Evolutionary conservation across 2,329 filamentous ascomycete genomes (phyloP), one percentile per base, ranked within the genome.

Genomic region (Penicillium oxalicum): DNA sequence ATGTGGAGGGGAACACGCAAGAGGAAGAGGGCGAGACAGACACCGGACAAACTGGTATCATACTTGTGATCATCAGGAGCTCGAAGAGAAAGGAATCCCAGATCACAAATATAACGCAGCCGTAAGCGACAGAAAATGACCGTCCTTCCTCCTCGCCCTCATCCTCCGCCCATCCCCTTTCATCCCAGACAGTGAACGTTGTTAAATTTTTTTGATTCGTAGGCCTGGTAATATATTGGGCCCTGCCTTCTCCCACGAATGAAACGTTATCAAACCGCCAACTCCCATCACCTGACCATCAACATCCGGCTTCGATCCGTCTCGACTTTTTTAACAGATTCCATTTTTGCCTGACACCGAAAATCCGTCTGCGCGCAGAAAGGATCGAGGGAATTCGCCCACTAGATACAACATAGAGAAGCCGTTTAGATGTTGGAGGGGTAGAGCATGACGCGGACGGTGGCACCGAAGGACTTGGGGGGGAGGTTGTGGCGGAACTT

Each of bases 401-500:
- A 64, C 63, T 61, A 60, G 55, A 67, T 63, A 63, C 60, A 61
- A 67, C 61, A 63, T 59, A 61, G 58, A 59, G 58, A 63, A 63
- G 55, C 54, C 61, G 61, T 77, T 86, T 91, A 95, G 86, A 96
- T 93, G 80, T 88, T 90, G 72, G 89, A 94, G 76, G 90, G 90
- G 83, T 95, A 95, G 77, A 95, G 82, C 90, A 95, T 95, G 77
- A 95, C 83, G 77, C 91, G 86, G 79, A 95, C 87, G 69, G 88
- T 91, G 73, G 90, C 89, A 78, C 91, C 90, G 81, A 97, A 96
- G 72, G 88, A 90, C 81, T 91, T 91, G 68, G 93, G 84, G 71
- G 93, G 93, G 65, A 98, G 90, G 76, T 95, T 95, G 78, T 83
- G 82, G 75, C 86, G 80, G 86, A 98, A 98, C 79, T 95, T 91